phyloP scores from a whole-genome alignment of 2,329 filamentous ascomycete genomes.

The Talaromyces sp. region DNA sequence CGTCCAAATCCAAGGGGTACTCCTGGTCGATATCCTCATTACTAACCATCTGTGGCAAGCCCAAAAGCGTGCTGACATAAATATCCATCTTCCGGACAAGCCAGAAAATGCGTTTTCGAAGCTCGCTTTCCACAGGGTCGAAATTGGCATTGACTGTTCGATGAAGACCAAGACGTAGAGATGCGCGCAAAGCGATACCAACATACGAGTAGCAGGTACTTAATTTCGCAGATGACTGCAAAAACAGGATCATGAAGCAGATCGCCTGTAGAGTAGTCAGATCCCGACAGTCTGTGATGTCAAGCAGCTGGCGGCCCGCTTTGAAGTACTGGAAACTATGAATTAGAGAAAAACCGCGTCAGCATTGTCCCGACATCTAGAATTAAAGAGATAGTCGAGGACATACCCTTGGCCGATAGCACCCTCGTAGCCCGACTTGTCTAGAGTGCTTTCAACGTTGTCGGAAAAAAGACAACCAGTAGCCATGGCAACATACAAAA shows the following conservation, averaged over 20 bases:
- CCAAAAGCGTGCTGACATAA: slow-evolving; percentile 50
- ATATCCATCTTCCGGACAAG: slow-evolving; percentile 50
- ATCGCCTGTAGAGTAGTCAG: slow-evolving; percentile 71
- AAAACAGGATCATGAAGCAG: slow-evolving; percentile 75
- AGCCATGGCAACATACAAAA: slow-evolving; percentile 68
- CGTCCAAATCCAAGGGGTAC: slow-evolving; percentile 45
- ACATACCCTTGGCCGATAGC: slow-evolving; percentile 56
- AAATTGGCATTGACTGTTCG: slow-evolving; percentile 66
- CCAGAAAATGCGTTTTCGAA: slow-evolving; percentile 64
- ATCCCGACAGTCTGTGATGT: slow-evolving; percentile 64
- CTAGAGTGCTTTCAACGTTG: slow-evolving; percentile 45
- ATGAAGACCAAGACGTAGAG: slow-evolving; percentile 75
- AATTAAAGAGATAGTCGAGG: not conserved
- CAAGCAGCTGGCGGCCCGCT: slow-evolving; percentile 62
- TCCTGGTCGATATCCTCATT: slow-evolving; percentile 52
- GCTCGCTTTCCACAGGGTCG: slow-evolving; percentile 69
- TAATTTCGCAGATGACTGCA: slow-evolving; percentile 74
- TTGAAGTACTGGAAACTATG: slow-evolving; percentile 71
- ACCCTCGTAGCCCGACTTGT: slow-evolving; percentile 47
- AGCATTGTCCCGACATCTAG: not conserved
- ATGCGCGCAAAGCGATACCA: slow-evolving; percentile 71
- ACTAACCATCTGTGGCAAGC: slow-evolving; percentile 49
- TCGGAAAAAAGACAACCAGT: slow-evolving; percentile 71
- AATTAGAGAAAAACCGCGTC: slow-evolving; percentile 14
- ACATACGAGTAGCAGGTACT: slow-evolving; percentile 78